A percentile compares a stretch with the other conserved stretches of the same genome.
phyloP scores from a whole-genome alignment of 371 early-diverging fungal genomes.

The Coemansia sp. region DNA sequence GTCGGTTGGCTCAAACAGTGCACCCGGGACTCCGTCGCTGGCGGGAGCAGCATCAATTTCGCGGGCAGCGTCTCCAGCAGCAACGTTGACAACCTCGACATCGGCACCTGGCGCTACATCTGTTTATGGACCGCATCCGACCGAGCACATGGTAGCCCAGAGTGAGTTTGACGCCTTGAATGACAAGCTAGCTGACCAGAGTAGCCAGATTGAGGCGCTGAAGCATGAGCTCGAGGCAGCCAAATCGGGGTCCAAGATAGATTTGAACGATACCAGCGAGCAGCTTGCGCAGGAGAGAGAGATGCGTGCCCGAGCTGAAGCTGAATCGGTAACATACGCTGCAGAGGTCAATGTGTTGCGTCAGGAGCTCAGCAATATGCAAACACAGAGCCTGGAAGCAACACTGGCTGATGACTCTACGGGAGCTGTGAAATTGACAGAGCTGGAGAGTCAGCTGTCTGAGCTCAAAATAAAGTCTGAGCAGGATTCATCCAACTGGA shows the following conservation, averaged over 20 bases:
- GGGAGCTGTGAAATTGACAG: constrained; percentile 9
- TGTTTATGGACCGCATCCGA: background rate
- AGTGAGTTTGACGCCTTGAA: constrained; percentile 47
- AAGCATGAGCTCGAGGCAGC: constrained; percentile 15
- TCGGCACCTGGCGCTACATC: background rate
- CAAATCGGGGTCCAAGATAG: background rate
- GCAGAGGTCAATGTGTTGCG: constrained; percentile 16
- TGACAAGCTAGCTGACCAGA: constrained; percentile 34
- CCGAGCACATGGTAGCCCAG: constrained; percentile 17
- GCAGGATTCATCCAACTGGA: constrained; percentile 21
- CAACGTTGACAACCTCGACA: background rate
- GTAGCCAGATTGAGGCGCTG: constrained; percentile 15
- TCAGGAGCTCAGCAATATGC: constrained; percentile 8
- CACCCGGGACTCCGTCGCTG: constrained; percentile 36
- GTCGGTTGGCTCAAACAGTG: constrained; percentile 16
- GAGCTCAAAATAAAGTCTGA: constrained; percentile 14
- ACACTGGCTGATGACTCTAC: background rate
- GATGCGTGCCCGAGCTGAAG: constrained; percentile 14
- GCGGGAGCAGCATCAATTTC: constrained; percentile 18
- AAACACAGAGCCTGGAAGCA: background rate
- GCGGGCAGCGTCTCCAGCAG: constrained; percentile 31
- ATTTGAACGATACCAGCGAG: background rate
- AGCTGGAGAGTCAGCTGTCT: constrained; percentile 31
- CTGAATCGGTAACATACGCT: constrained; percentile 13
- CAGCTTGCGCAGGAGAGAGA: constrained; percentile 19